Conservation (phyloP, 1,284 basidiomycete species). For the Coriolopsis trogii region DNA sequence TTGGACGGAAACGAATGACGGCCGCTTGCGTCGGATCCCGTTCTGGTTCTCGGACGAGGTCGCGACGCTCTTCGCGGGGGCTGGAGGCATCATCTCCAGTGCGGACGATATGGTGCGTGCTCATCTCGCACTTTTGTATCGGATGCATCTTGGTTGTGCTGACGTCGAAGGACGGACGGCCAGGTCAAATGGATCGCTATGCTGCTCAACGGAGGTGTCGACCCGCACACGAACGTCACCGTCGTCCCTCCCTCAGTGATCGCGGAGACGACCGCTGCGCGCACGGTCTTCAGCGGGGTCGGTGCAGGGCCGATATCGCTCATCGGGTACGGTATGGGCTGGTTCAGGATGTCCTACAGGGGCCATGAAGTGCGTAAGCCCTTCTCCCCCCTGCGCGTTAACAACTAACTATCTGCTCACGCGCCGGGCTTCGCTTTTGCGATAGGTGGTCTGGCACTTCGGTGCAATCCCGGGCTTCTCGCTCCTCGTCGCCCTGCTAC, state of each 20-base stretch:
- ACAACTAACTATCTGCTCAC: constrained; percentile 16
- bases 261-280: constrained; percentile 31
- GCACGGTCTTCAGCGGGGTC: constrained; percentile 21
- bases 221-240: constrained; percentile 30
- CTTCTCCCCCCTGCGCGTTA: not conserved
- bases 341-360: constrained; percentile 29
- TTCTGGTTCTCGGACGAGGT: constrained; percentile 30
- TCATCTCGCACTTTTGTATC: not conserved
- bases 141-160: not conserved
- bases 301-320: constrained; percentile 17
- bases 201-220: constrained; percentile 32
- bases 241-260: constrained; percentile 31
- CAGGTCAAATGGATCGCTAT: constrained; percentile 36
- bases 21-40: constrained; percentile 30
- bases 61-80: constrained; percentile 32
- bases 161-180: not conserved
- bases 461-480: constrained; percentile 38
- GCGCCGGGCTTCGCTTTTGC: not conserved
- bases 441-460: constrained; percentile 13
- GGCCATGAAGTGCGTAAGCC: constrained; percentile 30
- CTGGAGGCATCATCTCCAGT: constrained; percentile 37
- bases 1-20: no score
- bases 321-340: constrained; percentile 35
- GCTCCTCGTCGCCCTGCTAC: constrained; percentile 36
- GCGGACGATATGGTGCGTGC: constrained; percentile 33